Percentiles rank a stretch among this genome's conserved stretches.
These are phyloP conservation scores for Dactylella cylindrospora DNA, from an alignment of 2,329 filamentous ascomycete genomes.

Conservation along the genomic window DNA sequence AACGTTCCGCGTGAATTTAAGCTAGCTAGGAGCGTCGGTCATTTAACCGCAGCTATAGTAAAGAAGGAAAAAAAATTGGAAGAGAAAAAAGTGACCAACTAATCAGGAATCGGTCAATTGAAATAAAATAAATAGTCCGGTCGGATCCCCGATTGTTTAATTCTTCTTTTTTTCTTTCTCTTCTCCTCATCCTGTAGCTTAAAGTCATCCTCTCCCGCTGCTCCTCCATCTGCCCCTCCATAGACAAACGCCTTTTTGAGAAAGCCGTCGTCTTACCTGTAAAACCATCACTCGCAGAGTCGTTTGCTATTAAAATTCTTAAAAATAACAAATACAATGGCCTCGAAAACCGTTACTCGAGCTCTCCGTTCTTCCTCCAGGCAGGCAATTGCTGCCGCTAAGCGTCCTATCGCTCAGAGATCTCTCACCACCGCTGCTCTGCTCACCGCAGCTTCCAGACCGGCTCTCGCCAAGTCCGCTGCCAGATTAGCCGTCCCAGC, in stretches of 20 bases:
- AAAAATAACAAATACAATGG: conserved; percentile 13
- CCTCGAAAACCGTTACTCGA: conserved; percentile 34
- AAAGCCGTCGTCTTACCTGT: too few species aligned
- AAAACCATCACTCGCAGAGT: too few species aligned
- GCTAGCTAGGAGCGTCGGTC: conserved; percentile 15
- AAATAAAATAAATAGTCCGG: conserved; percentile 41
- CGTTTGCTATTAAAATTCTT: neutral
- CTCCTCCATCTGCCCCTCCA: too few species aligned
- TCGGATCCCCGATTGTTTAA: too few species aligned
- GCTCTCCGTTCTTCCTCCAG: conserved; percentile 38
- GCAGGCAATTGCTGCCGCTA: conserved; percentile 30
- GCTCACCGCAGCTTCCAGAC: conserved; percentile 49
- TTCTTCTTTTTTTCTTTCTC: conserved; percentile 17
- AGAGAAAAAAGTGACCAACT: too few species aligned
- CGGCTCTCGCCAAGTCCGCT: conserved; percentile 55
- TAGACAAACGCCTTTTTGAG: too few species aligned
- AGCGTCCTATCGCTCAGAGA: conserved; percentile 25
- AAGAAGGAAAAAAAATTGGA: too few species aligned
- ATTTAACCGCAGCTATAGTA: conserved; percentile 36
- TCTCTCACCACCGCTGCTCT: conserved; percentile 39
- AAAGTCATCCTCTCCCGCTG: too few species aligned
- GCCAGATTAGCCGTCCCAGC: conserved; percentile 56
- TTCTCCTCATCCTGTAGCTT: conserved; percentile 9
- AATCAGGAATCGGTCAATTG: conserved; percentile 1
- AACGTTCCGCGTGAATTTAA: conserved; percentile 6